A percentile compares a stretch with the other conserved stretches of the same genome.
These are phyloP conservation scores for Alloteropsis semialata DNA, from an alignment of 176 grass and related monocot species.

Conservation along the genomic window DNA sequence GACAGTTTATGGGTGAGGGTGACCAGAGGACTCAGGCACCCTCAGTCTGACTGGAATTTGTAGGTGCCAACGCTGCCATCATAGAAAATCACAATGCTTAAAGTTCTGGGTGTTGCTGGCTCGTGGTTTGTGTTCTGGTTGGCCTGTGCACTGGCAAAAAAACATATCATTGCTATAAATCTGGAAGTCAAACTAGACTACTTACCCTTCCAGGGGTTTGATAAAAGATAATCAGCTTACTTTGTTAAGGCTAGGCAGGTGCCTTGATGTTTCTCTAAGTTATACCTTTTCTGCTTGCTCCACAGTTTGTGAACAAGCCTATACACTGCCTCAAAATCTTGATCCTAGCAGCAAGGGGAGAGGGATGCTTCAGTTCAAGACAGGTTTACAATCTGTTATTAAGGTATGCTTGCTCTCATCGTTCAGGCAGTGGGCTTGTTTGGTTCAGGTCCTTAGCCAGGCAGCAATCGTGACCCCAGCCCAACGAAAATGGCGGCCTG, in stretches of 20 bases:
- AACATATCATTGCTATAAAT: neutral
- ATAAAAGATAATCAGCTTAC: too few relatives aligned
- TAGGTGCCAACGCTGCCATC: neutral
- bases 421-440: too few relatives aligned
- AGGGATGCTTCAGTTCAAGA: slow-evolving; percentile 92
- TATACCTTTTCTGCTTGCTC: neutral
- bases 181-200: neutral
- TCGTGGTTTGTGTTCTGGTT: neutral
- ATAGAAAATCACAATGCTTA: neutral
- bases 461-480: too few relatives aligned
- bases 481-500: too few relatives aligned
- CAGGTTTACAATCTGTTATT: slow-evolving; percentile 75
- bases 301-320: slow-evolving; percentile 84
- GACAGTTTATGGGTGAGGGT: too few relatives aligned
- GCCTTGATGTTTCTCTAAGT: neutral
- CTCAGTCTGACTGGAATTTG: neutral
- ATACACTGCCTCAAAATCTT: slow-evolving; percentile 75
- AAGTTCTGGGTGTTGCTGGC: neutral
- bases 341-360: slow-evolving; percentile 74
- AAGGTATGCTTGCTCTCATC: slow-evolving; percentile 51
- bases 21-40: neutral
- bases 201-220: neutral
- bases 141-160: neutral
- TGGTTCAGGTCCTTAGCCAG: too few relatives aligned
- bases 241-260: neutral